These are phyloP conservation scores for Cenchrus americanus DNA, from an alignment of 176 grass and related monocot species.

Conservation along the genomic window DNA sequence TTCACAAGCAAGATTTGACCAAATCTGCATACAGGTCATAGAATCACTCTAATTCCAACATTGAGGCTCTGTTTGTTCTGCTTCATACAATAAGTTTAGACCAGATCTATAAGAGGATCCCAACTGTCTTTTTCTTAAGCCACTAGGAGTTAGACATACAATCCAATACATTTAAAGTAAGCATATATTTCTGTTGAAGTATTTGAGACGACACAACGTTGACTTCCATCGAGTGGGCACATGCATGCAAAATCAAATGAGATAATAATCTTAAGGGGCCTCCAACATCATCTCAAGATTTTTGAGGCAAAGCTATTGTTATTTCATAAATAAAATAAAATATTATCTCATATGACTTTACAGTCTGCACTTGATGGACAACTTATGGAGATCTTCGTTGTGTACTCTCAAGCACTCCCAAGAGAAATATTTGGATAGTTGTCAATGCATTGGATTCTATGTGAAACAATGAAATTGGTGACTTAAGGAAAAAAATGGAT, in stretches of 20 bases:
- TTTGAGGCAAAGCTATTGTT: not conserved
- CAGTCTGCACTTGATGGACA: not conserved
- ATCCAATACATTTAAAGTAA: conserved; percentile 7
- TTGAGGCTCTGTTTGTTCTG: not conserved
- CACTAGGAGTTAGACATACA: not conserved
- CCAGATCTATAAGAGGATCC: not conserved
- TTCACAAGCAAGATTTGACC: no score
- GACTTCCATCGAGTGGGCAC: not conserved
- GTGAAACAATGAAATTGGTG: not conserved
- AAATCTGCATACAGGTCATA: not conserved
- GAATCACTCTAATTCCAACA: not conserved
- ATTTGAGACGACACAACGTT: not conserved
- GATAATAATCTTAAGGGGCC: not conserved
- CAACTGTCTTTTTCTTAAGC: not conserved
- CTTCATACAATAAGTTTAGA: conserved; percentile 1
- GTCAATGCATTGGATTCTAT: not conserved
- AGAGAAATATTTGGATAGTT: not conserved
- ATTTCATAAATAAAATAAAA: not conserved
- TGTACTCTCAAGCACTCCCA: conserved; percentile 31
- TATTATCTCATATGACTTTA: conserved; percentile 12
- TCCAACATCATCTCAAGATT: not conserved
- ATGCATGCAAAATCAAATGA: conserved; percentile 2
- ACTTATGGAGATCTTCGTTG: not conserved
- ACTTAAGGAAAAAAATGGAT: not conserved
- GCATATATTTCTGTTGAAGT: not conserved